Evolutionary conservation across 768 basidiomycete species (phyloP), one percentile per base, ranked within the genome.

Genomic region (Suillus ampliporus): DNA sequence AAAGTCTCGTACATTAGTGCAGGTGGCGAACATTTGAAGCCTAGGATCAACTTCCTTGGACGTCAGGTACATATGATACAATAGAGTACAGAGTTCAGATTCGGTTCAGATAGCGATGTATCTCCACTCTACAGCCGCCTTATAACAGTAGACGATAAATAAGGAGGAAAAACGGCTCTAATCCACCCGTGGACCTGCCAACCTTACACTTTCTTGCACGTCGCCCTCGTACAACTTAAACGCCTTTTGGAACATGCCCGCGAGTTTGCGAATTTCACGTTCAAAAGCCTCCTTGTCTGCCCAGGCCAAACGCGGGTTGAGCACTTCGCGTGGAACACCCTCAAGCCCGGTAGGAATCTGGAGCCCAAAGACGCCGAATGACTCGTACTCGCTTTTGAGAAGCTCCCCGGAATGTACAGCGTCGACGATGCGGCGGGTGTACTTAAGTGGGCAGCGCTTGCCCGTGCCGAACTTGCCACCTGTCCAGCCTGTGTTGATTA

Each of bases 401-500:
- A 99, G 90, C 72, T 89, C 86, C 57, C 97, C 96, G 62, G 91
- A 90, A 83, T 99, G 97, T 71, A 99, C 94, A 44, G 95, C 92
- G 76, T 99, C 95, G 78, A 99, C 91, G 76, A 99, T 99, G 62
- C 90, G 89, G 60, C 97, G 94, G 52, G 97, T 99, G 80, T 89
- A 94, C 74, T 92, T 92, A 80, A 99, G 89, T 21, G 97, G 91
- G 87, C 97, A 99, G 66, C 97, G 93, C 80, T 92, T 93, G 68
- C 96, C 97, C 17, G 81, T 80, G 53, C 97, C 97, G 76, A 88
- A 99, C 77, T 94, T 94, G 76, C 97, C 97, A 61, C 93, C 90
- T 58, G 93, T 91, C 94, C 94, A 96, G 65, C 93, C 97, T 3
- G 97, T 99, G 89, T 99, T 99, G 87, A 99, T 92, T 73, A 99